These are phyloP conservation scores for Talaromyces islandicus DNA, from an alignment of 2,329 filamentous ascomycete species.

Conservation along the genomic window DNA sequence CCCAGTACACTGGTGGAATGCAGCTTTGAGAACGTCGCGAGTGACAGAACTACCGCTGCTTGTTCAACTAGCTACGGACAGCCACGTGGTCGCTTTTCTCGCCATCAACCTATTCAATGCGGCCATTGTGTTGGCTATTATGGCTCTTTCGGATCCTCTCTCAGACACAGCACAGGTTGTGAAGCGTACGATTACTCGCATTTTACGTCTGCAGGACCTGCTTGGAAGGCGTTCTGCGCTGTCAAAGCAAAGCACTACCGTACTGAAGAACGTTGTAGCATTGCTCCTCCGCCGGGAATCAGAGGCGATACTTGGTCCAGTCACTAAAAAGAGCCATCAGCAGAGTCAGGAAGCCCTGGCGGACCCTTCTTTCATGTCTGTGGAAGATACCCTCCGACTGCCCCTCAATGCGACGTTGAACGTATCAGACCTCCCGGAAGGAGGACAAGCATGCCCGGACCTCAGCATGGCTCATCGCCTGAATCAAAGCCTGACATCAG, in stretches of 20 bases:
- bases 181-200: conserved; percentile 39
- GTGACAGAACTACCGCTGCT: conserved; percentile 11
- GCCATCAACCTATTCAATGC: conserved; percentile 43
- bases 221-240: conserved; percentile 28
- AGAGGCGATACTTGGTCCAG: background rate
- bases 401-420: background rate
- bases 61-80: conserved; percentile 33
- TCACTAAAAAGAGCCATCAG: background rate
- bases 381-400: background rate
- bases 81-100: conserved; percentile 40
- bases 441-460: background rate
- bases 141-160: conserved; percentile 38
- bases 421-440: background rate
- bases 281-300: background rate
- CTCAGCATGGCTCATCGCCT: background rate
- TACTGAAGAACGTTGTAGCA: background rate
- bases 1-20: background rate
- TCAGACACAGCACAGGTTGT: conserved; percentile 38
- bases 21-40: background rate
- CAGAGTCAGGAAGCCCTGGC: too few species aligned
- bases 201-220: conserved; percentile 35
- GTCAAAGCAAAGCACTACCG: conserved; percentile 27
- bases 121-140: conserved; percentile 38
- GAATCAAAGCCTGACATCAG: background rate
- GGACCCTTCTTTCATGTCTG: background rate